phyloP scores from a whole-genome alignment of 805 yeast species.

The Ogataea methanolica region DNA sequence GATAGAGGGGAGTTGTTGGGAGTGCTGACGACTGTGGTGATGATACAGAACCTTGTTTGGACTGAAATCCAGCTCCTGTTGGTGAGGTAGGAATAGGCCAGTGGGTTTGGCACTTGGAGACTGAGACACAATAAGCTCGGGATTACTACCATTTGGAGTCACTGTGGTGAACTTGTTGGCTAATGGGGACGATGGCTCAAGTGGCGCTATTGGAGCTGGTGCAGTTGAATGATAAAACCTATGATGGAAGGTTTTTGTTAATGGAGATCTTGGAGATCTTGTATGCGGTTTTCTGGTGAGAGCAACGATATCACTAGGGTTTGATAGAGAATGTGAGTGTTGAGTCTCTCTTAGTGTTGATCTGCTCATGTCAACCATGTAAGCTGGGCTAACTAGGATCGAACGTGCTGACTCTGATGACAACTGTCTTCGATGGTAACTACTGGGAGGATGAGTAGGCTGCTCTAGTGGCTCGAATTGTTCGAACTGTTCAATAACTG shows the following conservation, averaged over 20 bases:
- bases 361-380: slow-evolving; percentile 2
- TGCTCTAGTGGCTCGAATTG: not conserved
- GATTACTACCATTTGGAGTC: no score
- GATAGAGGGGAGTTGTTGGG: not conserved
- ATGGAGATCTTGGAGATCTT: slow-evolving; percentile 18
- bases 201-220: slow-evolving; percentile 8
- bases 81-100: no score
- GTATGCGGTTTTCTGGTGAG: slow-evolving; percentile 5
- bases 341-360: slow-evolving; percentile 1
- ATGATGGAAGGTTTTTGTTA: slow-evolving; percentile 18
- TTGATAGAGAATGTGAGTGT: slow-evolving; percentile 25
- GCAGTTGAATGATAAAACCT: slow-evolving; percentile 19
- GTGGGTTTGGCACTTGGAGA: no score
- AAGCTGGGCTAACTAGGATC: slow-evolving; percentile 9
- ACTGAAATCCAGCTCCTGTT: no score
- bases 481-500: not conserved
- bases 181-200: slow-evolving; percentile 7
- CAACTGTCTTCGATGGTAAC: not conserved
- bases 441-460: not conserved
- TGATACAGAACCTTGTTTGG: no score
- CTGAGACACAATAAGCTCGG: no score
- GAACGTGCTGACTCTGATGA: not conserved
- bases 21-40: not conserved
- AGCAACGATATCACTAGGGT: slow-evolving; percentile 18
- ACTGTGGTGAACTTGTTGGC: no score